A percentile compares a stretch with the other conserved stretches of the same genome.
Evolutionary conservation across 371 early-diverging fungal genomes (phyloP).

Genomic region (Circinella umbellata): DNA sequence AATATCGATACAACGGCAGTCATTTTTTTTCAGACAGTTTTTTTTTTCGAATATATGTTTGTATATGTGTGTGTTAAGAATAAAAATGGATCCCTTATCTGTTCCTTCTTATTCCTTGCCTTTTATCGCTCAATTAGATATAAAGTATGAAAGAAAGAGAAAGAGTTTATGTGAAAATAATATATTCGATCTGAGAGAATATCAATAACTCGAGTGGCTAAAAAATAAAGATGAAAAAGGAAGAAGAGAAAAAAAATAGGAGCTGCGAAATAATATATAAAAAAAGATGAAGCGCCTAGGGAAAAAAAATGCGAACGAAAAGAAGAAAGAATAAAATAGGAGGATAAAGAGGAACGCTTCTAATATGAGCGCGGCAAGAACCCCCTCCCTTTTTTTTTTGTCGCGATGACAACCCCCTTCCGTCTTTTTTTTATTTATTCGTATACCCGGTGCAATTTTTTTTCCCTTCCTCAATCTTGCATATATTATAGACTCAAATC

Average conservation of each 20-base stretch:
- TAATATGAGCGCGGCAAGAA: background rate
- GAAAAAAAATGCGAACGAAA: background rate
- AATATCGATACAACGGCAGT: background rate
- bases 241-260: background rate
- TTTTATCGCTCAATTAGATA: background rate
- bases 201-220: background rate
- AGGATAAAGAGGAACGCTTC: too few species aligned
- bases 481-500: too few species aligned
- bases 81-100: too few species aligned
- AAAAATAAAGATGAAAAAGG: background rate
- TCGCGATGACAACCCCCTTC: background rate
- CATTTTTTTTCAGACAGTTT: background rate
- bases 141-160: background rate
- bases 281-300: constrained; percentile 8
- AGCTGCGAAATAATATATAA: background rate
- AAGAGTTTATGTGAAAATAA: background rate
- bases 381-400: constrained; percentile 5
- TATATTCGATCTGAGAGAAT: background rate
- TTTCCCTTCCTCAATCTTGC: too few species aligned
- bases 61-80: too few species aligned
- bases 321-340: constrained; percentile 10
- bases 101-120: background rate
- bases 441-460: too few species aligned
- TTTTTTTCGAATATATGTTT: too few species aligned
- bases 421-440: too few species aligned